These are phyloP conservation scores for Entamoeba dispar DNA, from an alignment of 208 protist species.

Conservation along the genomic window DNA sequence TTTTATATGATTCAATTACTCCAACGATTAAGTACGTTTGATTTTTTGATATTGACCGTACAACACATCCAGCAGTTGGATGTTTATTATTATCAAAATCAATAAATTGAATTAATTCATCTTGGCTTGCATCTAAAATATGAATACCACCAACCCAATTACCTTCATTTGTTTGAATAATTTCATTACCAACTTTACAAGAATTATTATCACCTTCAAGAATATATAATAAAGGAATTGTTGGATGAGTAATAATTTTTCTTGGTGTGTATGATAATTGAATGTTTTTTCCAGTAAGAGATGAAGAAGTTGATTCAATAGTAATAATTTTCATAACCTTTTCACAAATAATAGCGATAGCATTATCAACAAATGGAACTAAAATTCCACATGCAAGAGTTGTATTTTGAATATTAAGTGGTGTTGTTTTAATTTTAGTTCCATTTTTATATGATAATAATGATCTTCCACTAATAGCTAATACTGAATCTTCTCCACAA, in stretches of 20 bases:
- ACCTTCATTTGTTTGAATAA: not conserved
- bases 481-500: not conserved
- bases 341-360: not conserved
- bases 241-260: not conserved
- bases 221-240: not conserved
- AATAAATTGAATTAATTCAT: no score
- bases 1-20: not conserved
- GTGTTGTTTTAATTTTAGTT: not conserved
- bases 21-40: not conserved
- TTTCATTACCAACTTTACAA: not conserved
- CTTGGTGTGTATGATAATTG: not conserved
- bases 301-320: not conserved
- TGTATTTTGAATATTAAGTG: not conserved
- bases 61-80: no score
- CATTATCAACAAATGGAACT: not conserved
- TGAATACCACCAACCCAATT: not conserved
- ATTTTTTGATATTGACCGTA: not conserved
- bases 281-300: not conserved
- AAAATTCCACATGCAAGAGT: not conserved
- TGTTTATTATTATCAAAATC: no score
- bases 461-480: not conserved
- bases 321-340: not conserved
- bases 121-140: not conserved
- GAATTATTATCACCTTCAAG: not conserved
- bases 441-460: not conserved